These are phyloP conservation scores for Crepidotus variabilis DNA, from an alignment of 768 basidiomycete species.

Conservation along the genomic window DNA sequence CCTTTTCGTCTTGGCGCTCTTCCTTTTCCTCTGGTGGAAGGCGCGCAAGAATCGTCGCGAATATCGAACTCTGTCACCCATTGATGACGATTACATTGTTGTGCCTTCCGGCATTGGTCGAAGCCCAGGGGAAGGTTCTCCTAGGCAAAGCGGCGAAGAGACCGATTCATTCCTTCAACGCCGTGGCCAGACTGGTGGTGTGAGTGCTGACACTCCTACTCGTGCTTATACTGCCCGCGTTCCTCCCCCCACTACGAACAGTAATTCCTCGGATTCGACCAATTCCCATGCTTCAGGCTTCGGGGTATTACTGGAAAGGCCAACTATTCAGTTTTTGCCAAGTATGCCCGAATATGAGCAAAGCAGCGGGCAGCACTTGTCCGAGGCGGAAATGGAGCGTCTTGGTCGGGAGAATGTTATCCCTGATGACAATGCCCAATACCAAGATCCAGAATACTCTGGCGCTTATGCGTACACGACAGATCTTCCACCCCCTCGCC, in stretches of 20 bases:
- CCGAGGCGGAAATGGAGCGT: constrained; percentile 32
- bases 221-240: constrained; percentile 27
- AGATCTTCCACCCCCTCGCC: constrained; percentile 30
- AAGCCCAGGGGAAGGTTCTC: constrained; percentile 60
- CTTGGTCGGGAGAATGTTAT: constrained; percentile 33
- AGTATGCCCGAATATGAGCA: constrained; percentile 28
- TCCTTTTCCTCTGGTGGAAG: constrained; percentile 44
- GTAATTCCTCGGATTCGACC: constrained; percentile 36
- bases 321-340: constrained; percentile 34
- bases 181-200: constrained; percentile 16
- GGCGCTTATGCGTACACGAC: constrained; percentile 28
- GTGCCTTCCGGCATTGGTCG: constrained; percentile 32
- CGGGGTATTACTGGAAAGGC: constrained; percentile 38
- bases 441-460: constrained; percentile 20
- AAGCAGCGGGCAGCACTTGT: constrained; percentile 27
- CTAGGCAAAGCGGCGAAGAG: constrained; percentile 68
- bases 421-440: constrained; percentile 20
- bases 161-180: constrained; percentile 58
- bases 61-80: constrained; percentile 28
- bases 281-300: constrained; percentile 43
- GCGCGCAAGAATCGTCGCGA: constrained; percentile 39
- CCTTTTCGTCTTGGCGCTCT: constrained; percentile 48
- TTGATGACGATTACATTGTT: constrained; percentile 36
- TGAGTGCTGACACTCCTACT: constrained; percentile 9
- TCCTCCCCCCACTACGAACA: constrained; percentile 35